Base-by-base conservation (phyloP, 225 moss, liverwort and hornwort genomes). In the Sphagnum contortum region DNA sequence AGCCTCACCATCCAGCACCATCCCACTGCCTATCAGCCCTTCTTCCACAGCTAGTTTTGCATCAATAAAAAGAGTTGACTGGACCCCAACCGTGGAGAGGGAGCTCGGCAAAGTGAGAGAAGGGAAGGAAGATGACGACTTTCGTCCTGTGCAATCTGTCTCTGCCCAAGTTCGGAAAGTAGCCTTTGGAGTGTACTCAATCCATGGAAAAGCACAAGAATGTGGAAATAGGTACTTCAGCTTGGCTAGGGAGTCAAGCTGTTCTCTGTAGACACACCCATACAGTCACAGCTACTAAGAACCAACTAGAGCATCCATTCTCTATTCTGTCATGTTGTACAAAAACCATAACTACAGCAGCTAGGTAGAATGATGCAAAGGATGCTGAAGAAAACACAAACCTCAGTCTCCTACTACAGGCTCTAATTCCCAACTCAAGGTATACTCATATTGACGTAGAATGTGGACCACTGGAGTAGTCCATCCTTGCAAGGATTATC, bases 221-320 rank as follows among this genome's bases (percentile, higher is more conserved):
- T 81, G 88, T 72, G 87, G 61, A 70, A 84, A 78, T 64, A 90
- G 85, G 72, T 66, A 78, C 77, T 87, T 87, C 79, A 90, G 71
- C 76, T 85, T 96, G 74, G 80, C 86, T 71, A 96, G 77, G 49
- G 85, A 85, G 64, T 96, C 96, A 57, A 96, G 80, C 68, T 80
- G 90, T 54, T 92, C 96, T 85, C 96, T 96, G 88, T 74, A 64
- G 9, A 52, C 52, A 52, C 52, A 29, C 29, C 29, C 29, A 29
- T 29, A 29, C 29, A 29, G 29, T 29, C 29, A 29, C 29, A 29
- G 29, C 29, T 1, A 29, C 29, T 29, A 29, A 29, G 29, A 29
- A 29, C 29, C 29, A 29, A 29, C 29, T 29, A 29, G 29, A 29
- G 29, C 29, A 29, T 29, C 29, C 29, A 29, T 29, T 29, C 29